Evolutionary conservation across 768 basidiomycete species (phyloP), one percentile per base, ranked within the genome.

Genomic region (Lentinula boryana): DNA sequence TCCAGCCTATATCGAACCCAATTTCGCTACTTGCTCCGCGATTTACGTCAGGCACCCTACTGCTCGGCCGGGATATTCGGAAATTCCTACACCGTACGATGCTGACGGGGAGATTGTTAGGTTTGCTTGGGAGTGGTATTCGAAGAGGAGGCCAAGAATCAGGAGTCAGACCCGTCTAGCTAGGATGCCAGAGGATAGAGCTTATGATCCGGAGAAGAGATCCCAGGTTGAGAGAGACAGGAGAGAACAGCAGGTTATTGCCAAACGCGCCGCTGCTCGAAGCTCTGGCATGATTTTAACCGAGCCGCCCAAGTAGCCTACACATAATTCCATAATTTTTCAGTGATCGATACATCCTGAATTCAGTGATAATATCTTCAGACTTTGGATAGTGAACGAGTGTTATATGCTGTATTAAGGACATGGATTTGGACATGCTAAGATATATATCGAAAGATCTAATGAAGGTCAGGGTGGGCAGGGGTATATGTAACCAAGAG

Each of bases 111-210:
- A 95, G 64, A 80, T 97, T 12, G 83, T 98, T 63, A 87, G 93
- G 60, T 82, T 93, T 61, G 89, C 93, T 3, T 99, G 97, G 97
- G 96, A 96, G 74, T 98, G 93, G 92, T 97, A 94, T 68, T 81
- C 86, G 62, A 79, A 85, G 71, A 77, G 83, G 55, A 80, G 90
- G 31, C 84, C 89, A 2, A 74, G 88, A 64, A 79, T 88, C 61
- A 77, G 90, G 66, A 85, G 86, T 64, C 80, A 83, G 74, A 76
- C 72, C 49, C 84, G 88, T 74, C 69, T 86, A 60, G 77, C 81
- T 49, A 75, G 84, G 59, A 80, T 83, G 79, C 89, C 89, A 4
- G 83, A 86, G 69, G 87, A 89, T 68, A 78, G 90, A 64, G 76
- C 77, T 40, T 63, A 50, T 21, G 55, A 63, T 23, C 58, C 62